Evolutionary conservation across 2,329 filamentous ascomycete species (phyloP).

Genomic region (Trichophyton verrucosum): DNA sequence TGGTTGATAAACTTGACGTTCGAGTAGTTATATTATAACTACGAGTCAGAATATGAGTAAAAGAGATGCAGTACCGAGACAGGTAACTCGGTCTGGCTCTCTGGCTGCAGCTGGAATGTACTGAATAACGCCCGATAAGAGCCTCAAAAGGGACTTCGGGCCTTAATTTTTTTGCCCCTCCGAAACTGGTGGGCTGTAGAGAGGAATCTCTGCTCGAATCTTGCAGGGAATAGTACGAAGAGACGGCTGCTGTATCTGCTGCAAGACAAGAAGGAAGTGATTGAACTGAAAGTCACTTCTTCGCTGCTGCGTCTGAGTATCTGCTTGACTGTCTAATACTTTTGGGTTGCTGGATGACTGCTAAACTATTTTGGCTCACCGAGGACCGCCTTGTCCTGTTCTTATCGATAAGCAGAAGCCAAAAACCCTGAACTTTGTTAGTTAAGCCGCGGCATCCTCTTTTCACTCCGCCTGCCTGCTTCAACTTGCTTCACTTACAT

Average conservation of each 20-base stretch:
- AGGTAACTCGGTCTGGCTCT: neutral
- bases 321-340: neutral
- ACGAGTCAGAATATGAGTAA: neutral
- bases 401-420: conserved; percentile 1
- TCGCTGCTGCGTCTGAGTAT: neutral
- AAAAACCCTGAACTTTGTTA: neutral
- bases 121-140: neutral
- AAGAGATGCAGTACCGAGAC: neutral
- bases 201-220: neutral
- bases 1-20: no score
- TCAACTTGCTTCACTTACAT: no score
- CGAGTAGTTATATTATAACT: no score
- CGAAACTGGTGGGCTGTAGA: neutral
- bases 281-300: neutral
- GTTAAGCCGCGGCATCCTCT: neutral
- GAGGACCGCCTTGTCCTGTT: neutral
- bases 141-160: neutral
- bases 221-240: neutral
- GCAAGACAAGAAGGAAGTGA: neutral
- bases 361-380: neutral
- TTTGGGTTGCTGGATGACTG: neutral
- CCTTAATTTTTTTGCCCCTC: neutral
- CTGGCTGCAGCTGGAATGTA: neutral
- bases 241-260: neutral
- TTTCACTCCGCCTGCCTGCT: neutral